Evolutionary conservation across 2,329 filamentous ascomycete genomes (phyloP).

Genomic region (Paracoccidioides brasiliensis): DNA sequence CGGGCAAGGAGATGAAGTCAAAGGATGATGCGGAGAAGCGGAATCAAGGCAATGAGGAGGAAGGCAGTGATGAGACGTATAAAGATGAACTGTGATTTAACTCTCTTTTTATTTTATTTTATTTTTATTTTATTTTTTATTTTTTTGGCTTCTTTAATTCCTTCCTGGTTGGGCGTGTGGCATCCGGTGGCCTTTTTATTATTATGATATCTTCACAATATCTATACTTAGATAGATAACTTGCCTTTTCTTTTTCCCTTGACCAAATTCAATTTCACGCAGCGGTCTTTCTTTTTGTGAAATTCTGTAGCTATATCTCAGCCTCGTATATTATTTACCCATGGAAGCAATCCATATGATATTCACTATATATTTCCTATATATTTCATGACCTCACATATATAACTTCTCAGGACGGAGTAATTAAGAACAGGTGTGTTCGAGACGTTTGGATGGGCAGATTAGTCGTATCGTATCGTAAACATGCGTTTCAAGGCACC

Average conservation of each 20-base stretch:
- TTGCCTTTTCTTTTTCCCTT: background rate
- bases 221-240: too few species aligned
- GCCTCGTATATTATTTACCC: background rate
- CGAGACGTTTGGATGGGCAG: too few species aligned
- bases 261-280: background rate
- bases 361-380: too few species aligned
- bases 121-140: slow-evolving; percentile 9
- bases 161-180: too few species aligned
- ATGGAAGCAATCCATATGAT: too few species aligned
- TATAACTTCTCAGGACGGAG: too few species aligned
- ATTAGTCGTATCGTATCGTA: background rate
- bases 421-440: too few species aligned
- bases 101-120: slow-evolving; percentile 16
- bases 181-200: too few species aligned
- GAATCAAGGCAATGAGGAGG: slow-evolving; percentile 6
- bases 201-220: too few species aligned
- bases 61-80: slow-evolving; percentile 28
- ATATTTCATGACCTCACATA: too few species aligned
- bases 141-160: background rate
- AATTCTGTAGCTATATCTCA: background rate
- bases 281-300: background rate
- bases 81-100: slow-evolving; percentile 25
- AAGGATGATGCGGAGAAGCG: slow-evolving; percentile 12
- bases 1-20: slow-evolving; percentile 5
- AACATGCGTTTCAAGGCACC: background rate